Conservation (phyloP, 305 asterid species). For the Euphrasia arctica region DNA sequence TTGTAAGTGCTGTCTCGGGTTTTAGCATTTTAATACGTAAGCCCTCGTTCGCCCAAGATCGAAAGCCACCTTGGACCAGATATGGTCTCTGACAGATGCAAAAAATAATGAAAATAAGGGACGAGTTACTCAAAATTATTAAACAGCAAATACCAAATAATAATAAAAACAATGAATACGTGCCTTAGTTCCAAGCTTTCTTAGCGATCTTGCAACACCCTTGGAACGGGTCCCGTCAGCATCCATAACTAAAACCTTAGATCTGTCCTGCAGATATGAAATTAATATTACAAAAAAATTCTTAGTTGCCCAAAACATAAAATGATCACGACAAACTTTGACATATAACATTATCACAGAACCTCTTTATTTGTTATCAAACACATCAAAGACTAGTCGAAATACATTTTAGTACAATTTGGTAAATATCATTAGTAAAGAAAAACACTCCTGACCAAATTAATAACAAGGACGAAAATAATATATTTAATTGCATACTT, state of each 20-base stretch:
- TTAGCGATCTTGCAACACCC: conserved; percentile 77
- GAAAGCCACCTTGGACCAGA: conserved; percentile 89
- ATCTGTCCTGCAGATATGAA: conserved; percentile 54
- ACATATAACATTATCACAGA: no score
- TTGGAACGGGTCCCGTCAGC: conserved; percentile 84
- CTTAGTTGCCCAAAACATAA: background rate
- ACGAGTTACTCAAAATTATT: background rate
- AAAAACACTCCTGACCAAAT: background rate
- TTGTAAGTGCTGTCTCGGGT: conserved; percentile 76
- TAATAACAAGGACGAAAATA: background rate
- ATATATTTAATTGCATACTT: conserved; percentile 42
- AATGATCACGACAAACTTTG: no score
- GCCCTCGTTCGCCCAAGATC: conserved; percentile 78
- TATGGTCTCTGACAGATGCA: conserved; percentile 56
- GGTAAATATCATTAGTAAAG: background rate
- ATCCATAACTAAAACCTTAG: conserved; percentile 89
- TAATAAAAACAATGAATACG: conserved; percentile 19
- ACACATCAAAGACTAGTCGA: no score
- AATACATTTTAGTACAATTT: background rate
- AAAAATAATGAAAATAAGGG: conserved; percentile 16
- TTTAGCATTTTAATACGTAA: conserved; percentile 73
- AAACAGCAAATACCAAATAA: background rate
- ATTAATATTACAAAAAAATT: conserved; percentile 29
- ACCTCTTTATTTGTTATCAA: no score
- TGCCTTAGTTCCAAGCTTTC: conserved; percentile 82